These are phyloP conservation scores for Cyberlindnera xylosilytica DNA, from an alignment of 805 yeast species.

Conservation along the genomic window DNA sequence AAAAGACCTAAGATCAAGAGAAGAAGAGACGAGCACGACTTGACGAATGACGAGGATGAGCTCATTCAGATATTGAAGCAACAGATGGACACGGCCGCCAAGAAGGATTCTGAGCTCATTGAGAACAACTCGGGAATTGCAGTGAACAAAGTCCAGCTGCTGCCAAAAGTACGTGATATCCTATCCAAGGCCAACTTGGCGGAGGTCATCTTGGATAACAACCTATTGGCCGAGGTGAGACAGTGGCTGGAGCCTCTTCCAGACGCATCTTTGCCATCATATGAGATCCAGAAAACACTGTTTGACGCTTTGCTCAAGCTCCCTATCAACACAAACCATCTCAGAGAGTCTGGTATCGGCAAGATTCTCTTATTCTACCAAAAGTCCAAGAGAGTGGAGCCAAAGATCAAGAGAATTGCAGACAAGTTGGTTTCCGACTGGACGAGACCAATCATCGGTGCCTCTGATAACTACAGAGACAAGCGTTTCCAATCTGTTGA, in stretches of 20 bases:
- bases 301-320: conserved; percentile 69
- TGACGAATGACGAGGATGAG: conserved; percentile 95
- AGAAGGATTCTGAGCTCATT: conserved; percentile 57
- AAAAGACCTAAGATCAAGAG: conserved; percentile 61
- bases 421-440: conserved; percentile 92
- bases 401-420: conserved; percentile 79
- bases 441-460: conserved; percentile 97
- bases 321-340: conserved; percentile 93
- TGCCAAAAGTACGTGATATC: conserved; percentile 74
- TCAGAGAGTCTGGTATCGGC: conserved; percentile 92
- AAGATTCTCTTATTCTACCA: conserved; percentile 92
- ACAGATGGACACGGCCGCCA: conserved; percentile 87
- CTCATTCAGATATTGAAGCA: conserved; percentile 76
- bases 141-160: conserved; percentile 64
- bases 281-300: conserved; percentile 87
- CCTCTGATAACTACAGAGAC: conserved; percentile 92
- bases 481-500: conserved; percentile 66
- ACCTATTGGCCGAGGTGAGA: conserved; percentile 86
- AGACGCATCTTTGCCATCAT: conserved; percentile 96
- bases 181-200: conserved; percentile 81
- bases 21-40: conserved; percentile 83
- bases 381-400: conserved; percentile 84
- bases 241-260: conserved; percentile 98
- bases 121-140: conserved; percentile 48
- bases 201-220: conserved; percentile 91